Evolutionary conservation across 129 eudicot species (phyloP), one percentile per base, ranked within the genome.

Genomic region (Lactuca saligna): DNA sequence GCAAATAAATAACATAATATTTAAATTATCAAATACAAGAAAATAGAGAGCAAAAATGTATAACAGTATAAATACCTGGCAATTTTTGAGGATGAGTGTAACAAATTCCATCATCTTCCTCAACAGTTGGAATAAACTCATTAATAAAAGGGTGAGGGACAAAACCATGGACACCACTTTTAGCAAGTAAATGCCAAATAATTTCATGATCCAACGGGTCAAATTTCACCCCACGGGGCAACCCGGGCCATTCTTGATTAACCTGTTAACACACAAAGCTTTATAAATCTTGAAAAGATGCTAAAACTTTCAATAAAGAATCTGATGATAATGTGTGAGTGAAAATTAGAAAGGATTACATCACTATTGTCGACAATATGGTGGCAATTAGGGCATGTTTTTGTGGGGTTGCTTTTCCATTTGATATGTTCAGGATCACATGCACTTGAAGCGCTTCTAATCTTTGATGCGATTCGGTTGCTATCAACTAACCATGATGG

Each of bases 141-240:
- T 85, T 75, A 34, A 85, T 80, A 65, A 94, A 94, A 35, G 97
- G 97, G 76, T 94, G 97, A 54, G 93, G 80, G 51, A 46, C 61
- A 46, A 69, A 78, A 76, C 80, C 71, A n/a, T 54, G 82, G 38
- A 60, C 75, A 29, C 87, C 94, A 71, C 70, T 75, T 83, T 94
- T 94, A 39, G 93, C 93, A 65, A 85, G 91, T 70, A 94, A 84
- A 82, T 94, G 97, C 84, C 88, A 86, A 5, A 94, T 78, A 54
- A 90, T 87, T 63, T 94, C 99, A 29, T 85, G 97, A 72, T 89
- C 97, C 72, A 90, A 63, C 3, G 99, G 99, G 69, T 94, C 99
- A 70, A 94, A 94, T 68, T 94, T 94, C 44, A 94, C 99, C 16
- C 99, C 99, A 25, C 83, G 81, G 3, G 97, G 99, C 78, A 94